These are phyloP conservation scores for Hypoxylon fragiforme DNA, from an alignment of 495 filamentous ascomycete species.

Conservation along the genomic window DNA sequence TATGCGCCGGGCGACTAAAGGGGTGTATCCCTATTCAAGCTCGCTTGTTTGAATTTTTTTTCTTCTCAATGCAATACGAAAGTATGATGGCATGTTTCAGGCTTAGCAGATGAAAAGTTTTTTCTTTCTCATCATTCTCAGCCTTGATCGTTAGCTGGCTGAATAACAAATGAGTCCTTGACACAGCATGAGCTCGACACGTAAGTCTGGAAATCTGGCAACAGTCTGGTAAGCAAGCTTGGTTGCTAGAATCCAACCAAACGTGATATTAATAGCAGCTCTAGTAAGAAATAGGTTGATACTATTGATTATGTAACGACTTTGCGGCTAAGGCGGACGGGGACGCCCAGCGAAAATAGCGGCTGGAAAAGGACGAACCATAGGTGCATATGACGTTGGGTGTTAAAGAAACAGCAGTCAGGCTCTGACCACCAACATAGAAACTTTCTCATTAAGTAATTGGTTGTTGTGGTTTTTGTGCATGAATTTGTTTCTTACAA, in stretches of 20 bases:
- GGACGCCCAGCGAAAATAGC: neutral
- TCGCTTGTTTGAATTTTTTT: slow-evolving; percentile 21
- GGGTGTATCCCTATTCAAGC: slow-evolving; percentile 25
- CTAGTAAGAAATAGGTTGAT: no score
- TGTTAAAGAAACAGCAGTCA: slow-evolving; percentile 1
- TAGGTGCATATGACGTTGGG: slow-evolving; percentile 26
- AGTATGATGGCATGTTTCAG: slow-evolving; percentile 34
- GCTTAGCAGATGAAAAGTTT: slow-evolving; percentile 15
- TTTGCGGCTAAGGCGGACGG: slow-evolving; percentile 29
- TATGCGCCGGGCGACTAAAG: slow-evolving; percentile 21
- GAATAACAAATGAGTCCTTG: slow-evolving; percentile 11
- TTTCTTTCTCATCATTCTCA: slow-evolving; percentile 21
- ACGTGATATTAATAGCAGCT: slow-evolving; percentile 24
- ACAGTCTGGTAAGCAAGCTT: slow-evolving; percentile 15
- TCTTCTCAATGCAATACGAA: slow-evolving; percentile 14
- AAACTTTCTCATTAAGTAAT: no score
- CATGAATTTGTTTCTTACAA: slow-evolving; percentile 13
- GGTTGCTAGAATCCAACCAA: no score
- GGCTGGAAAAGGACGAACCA: slow-evolving; percentile 13
- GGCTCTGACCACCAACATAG: slow-evolving; percentile 19
- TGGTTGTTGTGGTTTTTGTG: slow-evolving; percentile 18
- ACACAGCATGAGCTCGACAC: slow-evolving; percentile 14
- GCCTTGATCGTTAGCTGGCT: slow-evolving; percentile 26
- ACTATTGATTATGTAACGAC: slow-evolving; percentile 4
- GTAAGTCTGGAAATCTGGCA: slow-evolving; percentile 10